Evolutionary conservation across 345 rosid species (phyloP), one percentile per base, ranked within the genome.

Genomic region (Salix arbutifolia): DNA sequence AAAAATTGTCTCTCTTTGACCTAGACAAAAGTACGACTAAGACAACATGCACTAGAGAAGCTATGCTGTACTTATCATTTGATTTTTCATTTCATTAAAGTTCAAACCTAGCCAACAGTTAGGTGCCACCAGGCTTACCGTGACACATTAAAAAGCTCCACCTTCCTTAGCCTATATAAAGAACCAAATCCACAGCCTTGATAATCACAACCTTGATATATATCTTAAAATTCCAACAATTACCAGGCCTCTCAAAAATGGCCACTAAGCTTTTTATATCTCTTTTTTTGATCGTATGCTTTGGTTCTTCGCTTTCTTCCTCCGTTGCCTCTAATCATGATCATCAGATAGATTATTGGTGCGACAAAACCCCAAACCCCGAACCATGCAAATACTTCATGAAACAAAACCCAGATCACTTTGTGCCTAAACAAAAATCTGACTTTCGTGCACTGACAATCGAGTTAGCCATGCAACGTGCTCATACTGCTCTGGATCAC

Each of bases 341-440:
- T 40, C 44, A 40, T 48, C 62, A 13, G 9, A 81, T 92, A 61
- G 81, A 84, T 74, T 84, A 80, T 77, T 92, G 94, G 96, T 94
- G 98, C 82, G 68, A 77, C 83, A 80, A 88, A 79, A 91, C 96
- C 67, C 97, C 98, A 50, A 44, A 92, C 77, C 91, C 93, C 9
- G 83, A 86, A 14, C 85, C 91, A 61, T 92, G 98, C 87, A 90
- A 88, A 61, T 83, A 85, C 75, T 85, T 86, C 81, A 77, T 83
- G 78, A 79, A 71, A 31, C 83, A 74, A 70, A 74, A 79, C 23
- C 70, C 79, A 66, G 73, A 64, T 12, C 76, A 52, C 77, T 65
- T 52, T 2, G 58, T 78, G 11, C 90, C 92, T 10, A 88, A 77
- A 8, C 74, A 76, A 0, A 84, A 79, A 35, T 82, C 91, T 3